phyloP scores from a whole-genome alignment of 2,329 filamentous ascomycete genomes.

The Fusarium sp. region DNA sequence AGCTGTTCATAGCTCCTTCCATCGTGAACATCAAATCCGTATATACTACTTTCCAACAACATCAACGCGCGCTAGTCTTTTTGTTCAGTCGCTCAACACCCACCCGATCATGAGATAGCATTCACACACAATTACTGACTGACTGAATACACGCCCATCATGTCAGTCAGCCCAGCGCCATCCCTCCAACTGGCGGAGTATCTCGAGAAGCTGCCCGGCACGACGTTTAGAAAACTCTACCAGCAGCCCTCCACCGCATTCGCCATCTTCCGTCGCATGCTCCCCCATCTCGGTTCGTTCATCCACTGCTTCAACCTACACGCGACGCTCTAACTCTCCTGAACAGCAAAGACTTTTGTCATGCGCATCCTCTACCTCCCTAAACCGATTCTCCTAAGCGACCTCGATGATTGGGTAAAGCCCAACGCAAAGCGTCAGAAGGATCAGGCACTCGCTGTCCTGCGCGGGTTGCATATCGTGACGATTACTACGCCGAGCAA shows the following conservation, averaged over 20 bases:
- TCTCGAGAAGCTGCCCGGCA: constrained; percentile 89
- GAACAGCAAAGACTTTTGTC: constrained; percentile 87
- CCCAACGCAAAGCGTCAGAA: constrained; percentile 72
- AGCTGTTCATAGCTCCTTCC: constrained; percentile 28
- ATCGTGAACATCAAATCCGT: not conserved
- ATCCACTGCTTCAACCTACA: too few relatives aligned
- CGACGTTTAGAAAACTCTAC: constrained; percentile 91
- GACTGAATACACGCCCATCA: constrained; percentile 50
- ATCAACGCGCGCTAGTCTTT: not conserved
- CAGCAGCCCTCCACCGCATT: constrained; percentile 95
- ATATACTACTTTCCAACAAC: too few relatives aligned
- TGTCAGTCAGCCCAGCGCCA: constrained; percentile 60
- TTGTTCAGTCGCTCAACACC: not conserved
- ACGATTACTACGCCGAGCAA: constrained; percentile 70
- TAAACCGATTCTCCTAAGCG: constrained; percentile 78
- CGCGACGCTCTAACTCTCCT: not conserved
- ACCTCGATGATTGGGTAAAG: constrained; percentile 88
- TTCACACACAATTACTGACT: constrained; percentile 17
- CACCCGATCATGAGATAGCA: constrained; percentile 38
- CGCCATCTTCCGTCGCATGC: constrained; percentile 96
- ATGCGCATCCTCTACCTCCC: constrained; percentile 96
- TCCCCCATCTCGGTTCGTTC: constrained; percentile 82
- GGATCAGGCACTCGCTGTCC: constrained; percentile 83
- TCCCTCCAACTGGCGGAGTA: constrained; percentile 82
- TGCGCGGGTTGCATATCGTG: constrained; percentile 89